Conservation (phyloP, 1,284 basidiomycete species). For the Leccinum variabile region DNA sequence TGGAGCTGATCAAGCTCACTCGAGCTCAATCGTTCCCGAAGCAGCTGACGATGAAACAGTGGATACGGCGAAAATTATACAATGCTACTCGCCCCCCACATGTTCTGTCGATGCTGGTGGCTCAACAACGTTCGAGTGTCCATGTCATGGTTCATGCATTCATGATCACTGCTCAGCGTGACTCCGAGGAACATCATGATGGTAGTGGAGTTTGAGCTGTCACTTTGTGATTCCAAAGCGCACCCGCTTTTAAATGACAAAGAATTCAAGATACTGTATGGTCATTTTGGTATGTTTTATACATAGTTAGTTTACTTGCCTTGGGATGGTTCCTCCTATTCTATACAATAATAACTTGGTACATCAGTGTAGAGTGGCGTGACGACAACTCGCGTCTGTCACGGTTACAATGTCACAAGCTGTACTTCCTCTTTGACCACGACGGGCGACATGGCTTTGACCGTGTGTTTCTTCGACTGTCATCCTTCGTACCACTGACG, state of each 20-base stretch:
- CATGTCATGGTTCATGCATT: not conserved
- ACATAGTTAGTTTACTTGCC: too few species aligned
- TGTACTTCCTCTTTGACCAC: conserved; percentile 22
- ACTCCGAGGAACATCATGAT: not conserved
- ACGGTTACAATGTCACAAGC: conserved; percentile 17
- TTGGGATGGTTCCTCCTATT: too few species aligned
- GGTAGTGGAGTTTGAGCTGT: not conserved
- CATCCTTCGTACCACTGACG: not conserved
- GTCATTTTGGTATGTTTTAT: not conserved
- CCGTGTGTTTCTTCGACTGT: conserved; percentile 16
- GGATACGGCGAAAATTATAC: not conserved
- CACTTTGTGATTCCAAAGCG: not conserved
- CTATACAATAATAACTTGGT: too few species aligned
- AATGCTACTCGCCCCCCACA: not conserved
- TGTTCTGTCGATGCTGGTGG: not conserved
- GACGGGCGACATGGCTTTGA: conserved; percentile 20
- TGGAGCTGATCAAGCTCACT: not conserved
- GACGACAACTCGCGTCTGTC: conserved; percentile 25
- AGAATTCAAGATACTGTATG: not conserved
- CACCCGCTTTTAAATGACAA: not conserved
- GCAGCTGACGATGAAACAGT: not conserved
- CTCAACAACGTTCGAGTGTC: not conserved
- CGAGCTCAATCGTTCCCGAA: not conserved
- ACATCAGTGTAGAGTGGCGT: too few species aligned
- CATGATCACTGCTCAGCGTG: not conserved